Evolutionary conservation across 495 filamentous ascomycete species (phyloP).

Genomic region (Penicillium manginii): DNA sequence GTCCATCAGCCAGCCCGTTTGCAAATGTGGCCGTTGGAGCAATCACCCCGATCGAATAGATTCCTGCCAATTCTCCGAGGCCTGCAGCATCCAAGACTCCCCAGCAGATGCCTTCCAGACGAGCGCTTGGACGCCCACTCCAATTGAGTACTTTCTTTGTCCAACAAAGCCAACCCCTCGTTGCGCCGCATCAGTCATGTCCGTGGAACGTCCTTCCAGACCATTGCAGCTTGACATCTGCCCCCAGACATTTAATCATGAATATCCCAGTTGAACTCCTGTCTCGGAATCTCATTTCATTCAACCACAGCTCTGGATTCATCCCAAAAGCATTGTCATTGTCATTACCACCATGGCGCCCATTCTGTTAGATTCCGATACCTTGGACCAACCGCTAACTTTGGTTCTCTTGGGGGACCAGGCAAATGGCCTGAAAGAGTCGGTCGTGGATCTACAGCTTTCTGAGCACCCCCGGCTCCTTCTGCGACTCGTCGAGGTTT

Average conservation of each 20-base stretch:
- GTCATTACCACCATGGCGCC: conserved; percentile 16
- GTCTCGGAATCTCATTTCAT: no score
- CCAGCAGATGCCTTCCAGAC: not conserved
- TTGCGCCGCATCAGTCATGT: conserved; percentile 7
- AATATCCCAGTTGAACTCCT: not conserved
- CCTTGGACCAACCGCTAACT: not conserved
- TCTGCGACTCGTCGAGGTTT: conserved; percentile 13
- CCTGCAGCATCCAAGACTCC: not conserved
- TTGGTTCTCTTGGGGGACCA: not conserved
- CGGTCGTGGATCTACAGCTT: conserved; percentile 5
- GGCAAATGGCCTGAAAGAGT: not conserved
- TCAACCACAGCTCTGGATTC: no score
- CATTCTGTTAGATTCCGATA: conserved; percentile 11
- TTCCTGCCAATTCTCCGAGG: not conserved
- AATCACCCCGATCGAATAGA: not conserved
- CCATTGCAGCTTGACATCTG: not conserved
- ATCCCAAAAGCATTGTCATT: conserved; percentile 4
- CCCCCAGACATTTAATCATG: not conserved
- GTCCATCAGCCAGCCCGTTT: conserved; percentile 15
- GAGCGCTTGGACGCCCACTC: not conserved
- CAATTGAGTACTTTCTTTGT: conserved; percentile 17
- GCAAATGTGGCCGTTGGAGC: conserved; percentile 8
- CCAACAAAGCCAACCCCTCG: conserved; percentile 12
- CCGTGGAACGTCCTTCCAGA: conserved; percentile 5
- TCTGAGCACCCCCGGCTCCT: conserved; percentile 8